phyloP scores from a whole-genome alignment of 345 rosid species.

The Aegle marmelos region DNA sequence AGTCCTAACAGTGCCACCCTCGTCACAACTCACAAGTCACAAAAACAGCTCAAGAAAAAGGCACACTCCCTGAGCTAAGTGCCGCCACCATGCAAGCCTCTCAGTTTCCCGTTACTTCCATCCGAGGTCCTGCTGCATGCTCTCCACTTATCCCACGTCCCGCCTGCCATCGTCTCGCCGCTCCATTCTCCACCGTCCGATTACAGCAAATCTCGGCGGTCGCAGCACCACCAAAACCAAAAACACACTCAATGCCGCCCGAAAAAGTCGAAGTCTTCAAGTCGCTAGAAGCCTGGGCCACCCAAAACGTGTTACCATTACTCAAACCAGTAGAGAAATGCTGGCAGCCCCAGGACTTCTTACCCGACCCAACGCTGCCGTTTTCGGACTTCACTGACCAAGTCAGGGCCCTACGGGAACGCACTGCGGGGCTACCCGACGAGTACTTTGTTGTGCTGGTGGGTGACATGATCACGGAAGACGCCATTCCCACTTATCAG shows the following conservation, averaged over 20 bases:
- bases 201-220: slow-evolving; percentile 24
- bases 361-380: slow-evolving; percentile 46
- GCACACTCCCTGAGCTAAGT: too few relatives aligned
- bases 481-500: slow-evolving; percentile 73
- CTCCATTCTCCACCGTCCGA: slow-evolving; percentile 10
- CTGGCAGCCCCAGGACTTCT: slow-evolving; percentile 65
- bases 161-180: background rate
- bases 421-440: slow-evolving; percentile 54
- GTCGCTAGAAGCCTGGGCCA: slow-evolving; percentile 66
- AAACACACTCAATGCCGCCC: slow-evolving; percentile 58
- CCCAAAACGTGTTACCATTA: slow-evolving; percentile 41
- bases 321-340: slow-evolving; percentile 72
- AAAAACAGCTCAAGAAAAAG: background rate
- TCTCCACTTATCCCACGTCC: background rate
- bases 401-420: slow-evolving; percentile 50
- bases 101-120: slow-evolving; percentile 8
- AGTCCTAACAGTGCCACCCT: background rate
- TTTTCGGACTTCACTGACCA: slow-evolving; percentile 48
- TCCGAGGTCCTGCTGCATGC: slow-evolving; percentile 8
- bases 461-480: slow-evolving; percentile 88
- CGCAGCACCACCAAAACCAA: slow-evolving; percentile 30
- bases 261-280: slow-evolving; percentile 61
- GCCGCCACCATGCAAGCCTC: slow-evolving; percentile 40
- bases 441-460: slow-evolving; percentile 74
- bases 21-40: background rate